Evolutionary conservation across 2,329 filamentous ascomycete genomes (phyloP).

Genomic region (Plectosphaerella sp.): DNA sequence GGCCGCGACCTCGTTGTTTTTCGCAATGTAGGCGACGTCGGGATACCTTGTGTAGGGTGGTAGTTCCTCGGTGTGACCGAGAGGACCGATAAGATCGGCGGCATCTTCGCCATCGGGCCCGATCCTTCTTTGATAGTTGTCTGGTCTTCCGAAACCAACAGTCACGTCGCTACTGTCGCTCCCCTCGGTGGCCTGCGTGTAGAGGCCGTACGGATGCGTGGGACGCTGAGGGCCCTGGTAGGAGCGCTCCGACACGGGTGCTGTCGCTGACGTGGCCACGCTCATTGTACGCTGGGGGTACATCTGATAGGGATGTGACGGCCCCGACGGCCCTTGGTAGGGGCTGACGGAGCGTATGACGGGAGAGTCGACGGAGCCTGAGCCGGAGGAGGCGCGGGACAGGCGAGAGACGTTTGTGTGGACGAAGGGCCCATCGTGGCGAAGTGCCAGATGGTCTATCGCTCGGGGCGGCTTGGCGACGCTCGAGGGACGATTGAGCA

Average conservation of each 20-base stretch:
- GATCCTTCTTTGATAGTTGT: constrained; percentile 66
- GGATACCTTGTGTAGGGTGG: constrained; percentile 91
- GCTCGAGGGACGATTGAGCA: constrained; percentile 45
- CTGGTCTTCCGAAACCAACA: constrained; percentile 68
- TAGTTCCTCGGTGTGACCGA: constrained; percentile 86
- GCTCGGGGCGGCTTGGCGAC: constrained; percentile 47
- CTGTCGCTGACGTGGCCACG: constrained; percentile 67
- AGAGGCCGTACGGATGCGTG: constrained; percentile 82
- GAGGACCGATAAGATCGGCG: constrained; percentile 81
- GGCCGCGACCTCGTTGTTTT: constrained; percentile 25
- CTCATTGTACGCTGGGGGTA: constrained; percentile 73
- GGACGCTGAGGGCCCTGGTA: constrained; percentile 62
- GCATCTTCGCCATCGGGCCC: constrained; percentile 80
- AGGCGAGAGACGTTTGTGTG: constrained; percentile 10
- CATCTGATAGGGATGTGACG: constrained; percentile 81
- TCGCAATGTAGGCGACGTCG: constrained; percentile 63
- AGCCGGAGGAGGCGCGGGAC: constrained; percentile 19
- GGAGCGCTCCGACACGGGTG: constrained; percentile 52
- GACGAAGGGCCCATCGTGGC: constrained; percentile 39
- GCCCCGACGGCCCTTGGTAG: constrained; percentile 65
- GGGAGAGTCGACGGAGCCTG: constrained; percentile 28
- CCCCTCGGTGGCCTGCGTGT: constrained; percentile 70
- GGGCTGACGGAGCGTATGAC: constrained; percentile 52
- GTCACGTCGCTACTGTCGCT: constrained; percentile 40
- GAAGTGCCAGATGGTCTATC: constrained; percentile 46